These are phyloP conservation scores for Termitomyces sp. DNA, from an alignment of 768 basidiomycete species.

Conservation along the genomic window DNA sequence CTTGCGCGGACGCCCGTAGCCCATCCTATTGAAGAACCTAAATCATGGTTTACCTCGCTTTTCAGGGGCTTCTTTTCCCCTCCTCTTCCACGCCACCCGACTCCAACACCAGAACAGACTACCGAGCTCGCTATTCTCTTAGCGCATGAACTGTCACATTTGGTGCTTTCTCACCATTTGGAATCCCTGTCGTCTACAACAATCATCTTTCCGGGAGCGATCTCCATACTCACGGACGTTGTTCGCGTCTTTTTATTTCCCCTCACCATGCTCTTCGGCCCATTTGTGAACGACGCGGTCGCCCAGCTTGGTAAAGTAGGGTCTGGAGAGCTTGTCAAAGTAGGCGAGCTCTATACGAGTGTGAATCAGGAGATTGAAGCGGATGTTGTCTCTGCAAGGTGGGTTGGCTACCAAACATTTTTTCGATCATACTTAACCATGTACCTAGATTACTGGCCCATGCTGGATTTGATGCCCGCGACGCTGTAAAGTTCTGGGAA, in stretches of 20 bases:
- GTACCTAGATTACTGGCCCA: constrained; percentile 76
- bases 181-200: constrained; percentile 86
- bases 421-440: neutral
- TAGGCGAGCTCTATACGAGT: constrained; percentile 75
- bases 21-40: constrained; percentile 17
- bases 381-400: constrained; percentile 85
- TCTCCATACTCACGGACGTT: constrained; percentile 76
- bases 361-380: constrained; percentile 89
- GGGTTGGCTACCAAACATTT: constrained; percentile 13
- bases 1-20: constrained; percentile 44
- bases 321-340: constrained; percentile 67
- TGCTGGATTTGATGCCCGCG: constrained; percentile 85
- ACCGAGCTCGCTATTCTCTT: constrained; percentile 86
- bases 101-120: constrained; percentile 79
- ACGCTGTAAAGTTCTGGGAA: constrained; percentile 85
- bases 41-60: constrained; percentile 45
- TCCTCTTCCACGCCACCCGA: constrained; percentile 34
- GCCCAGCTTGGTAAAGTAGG: constrained; percentile 77
- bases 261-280: constrained; percentile 87
- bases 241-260: constrained; percentile 81
- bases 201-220: constrained; percentile 75
- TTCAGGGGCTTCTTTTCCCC: constrained; percentile 42
- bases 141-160: constrained; percentile 91
- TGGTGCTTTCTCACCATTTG: constrained; percentile 86
- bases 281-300: constrained; percentile 93